phyloP scores from a whole-genome alignment of 306 rosid genomes.

The Cicer yamashitae region DNA sequence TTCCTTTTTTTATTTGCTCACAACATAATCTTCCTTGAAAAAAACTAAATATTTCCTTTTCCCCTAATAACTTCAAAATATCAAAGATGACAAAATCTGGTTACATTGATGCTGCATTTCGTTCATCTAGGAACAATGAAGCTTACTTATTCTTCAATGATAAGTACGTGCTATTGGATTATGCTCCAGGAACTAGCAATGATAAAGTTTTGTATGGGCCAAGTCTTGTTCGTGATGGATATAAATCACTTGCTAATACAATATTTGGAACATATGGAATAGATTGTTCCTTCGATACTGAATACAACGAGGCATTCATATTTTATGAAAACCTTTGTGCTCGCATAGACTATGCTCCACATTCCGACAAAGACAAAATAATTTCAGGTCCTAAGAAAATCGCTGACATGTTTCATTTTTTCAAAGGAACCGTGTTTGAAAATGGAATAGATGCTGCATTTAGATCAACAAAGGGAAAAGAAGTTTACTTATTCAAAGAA shows the following conservation, averaged over 20 bases:
- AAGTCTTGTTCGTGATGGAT: not conserved
- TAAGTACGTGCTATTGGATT: not conserved
- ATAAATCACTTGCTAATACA: not conserved
- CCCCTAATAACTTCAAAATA: not conserved
- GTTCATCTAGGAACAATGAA: not conserved
- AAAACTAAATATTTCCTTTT: too few species aligned
- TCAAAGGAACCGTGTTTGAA: not conserved
- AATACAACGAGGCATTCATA: not conserved
- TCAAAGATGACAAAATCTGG: not conserved
- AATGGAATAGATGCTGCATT: not conserved
- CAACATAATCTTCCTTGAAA: not conserved
- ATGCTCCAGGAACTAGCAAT: not conserved
- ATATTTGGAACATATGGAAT: not conserved
- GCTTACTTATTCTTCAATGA: not conserved
- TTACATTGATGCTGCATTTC: not conserved
- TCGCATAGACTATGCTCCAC: constrained; percentile 1
- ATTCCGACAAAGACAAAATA: not conserved
- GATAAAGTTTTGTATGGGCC: not conserved
- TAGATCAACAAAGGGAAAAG: not conserved
- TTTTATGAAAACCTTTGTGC: not conserved
- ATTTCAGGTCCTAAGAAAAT: not conserved
- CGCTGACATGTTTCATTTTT: not conserved
- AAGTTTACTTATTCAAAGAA: constrained; percentile 11
- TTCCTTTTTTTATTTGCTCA: not conserved
- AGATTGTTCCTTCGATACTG: not conserved